Evolutionary conservation across 2,329 filamentous ascomycete species (phyloP), one percentile per base, ranked within the genome.

Genomic region (Aspergillus sp.): DNA sequence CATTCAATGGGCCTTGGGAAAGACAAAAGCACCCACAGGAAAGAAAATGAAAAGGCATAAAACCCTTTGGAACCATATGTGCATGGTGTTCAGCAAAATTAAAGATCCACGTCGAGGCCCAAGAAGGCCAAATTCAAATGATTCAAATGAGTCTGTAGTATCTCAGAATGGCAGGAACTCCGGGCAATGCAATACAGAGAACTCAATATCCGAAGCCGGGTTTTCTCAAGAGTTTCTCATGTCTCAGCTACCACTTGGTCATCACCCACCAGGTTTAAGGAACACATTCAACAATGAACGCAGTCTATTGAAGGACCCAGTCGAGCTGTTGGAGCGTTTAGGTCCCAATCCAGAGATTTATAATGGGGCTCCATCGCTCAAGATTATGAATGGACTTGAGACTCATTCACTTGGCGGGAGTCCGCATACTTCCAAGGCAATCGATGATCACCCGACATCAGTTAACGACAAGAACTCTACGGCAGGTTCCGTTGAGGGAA

Each of bases 1-100:
- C 2, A 55, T 67, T 34, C 51, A 52, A 33, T 59, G 50, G 52
- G 50, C 55, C 7, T 43, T 44, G 19, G 51, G 46, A 36, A 53
- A 45, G 6, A 45, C 42, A 38, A 57, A 48, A 38, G 28, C 42
- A 7, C 44, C 50, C 33, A 46, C 39, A 10, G 52, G 48, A 29
- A 63, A 50, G 43, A 51, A 48, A 29, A 32, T 61, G n/a, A 52
- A 41, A 27, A 63, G 56, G 1, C 50, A 50, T 4, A 29, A 38
- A 3, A 6, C 30, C 12, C 43, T 64, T 19, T 53, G 48, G 29
- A 29, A 19, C 5, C 44, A 59, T 10, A 51, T 64, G 44, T 44
- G 48, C 26, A 46, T 43, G 35, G 45, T 45, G 28, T 50, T 45
- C 12, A 42, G 48, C 19, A 43, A 42, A 7, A 51, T 48, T 12